phyloP scores from a whole-genome alignment of 1,284 basidiomycete species.

The Melampsora larici-populina region DNA sequence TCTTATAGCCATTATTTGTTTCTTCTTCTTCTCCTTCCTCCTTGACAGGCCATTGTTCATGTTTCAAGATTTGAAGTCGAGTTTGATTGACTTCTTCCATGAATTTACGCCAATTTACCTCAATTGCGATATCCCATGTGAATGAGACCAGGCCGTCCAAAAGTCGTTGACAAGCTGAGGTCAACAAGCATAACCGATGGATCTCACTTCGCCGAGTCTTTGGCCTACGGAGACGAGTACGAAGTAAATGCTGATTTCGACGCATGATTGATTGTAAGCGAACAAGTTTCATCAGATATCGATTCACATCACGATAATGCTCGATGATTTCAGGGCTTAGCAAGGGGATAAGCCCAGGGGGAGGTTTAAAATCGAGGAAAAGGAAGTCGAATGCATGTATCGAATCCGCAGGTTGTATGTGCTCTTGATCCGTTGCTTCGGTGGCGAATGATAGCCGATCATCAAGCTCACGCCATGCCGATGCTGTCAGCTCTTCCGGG shows the following conservation, averaged over 20 bases:
- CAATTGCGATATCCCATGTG: slow-evolving; percentile 37
- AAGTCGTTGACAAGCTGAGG: slow-evolving; percentile 21
- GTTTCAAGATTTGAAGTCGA: background rate
- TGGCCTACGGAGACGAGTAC: background rate
- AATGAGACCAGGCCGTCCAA: slow-evolving; percentile 32
- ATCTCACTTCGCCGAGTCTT: background rate
- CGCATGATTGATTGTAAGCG: slow-evolving; percentile 33
- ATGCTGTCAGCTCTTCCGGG: background rate
- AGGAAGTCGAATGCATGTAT: slow-evolving; percentile 37
- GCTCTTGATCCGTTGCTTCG: background rate
- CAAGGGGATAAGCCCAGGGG: slow-evolving; percentile 16
- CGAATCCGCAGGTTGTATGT: slow-evolving; percentile 21
- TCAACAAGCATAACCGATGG: background rate
- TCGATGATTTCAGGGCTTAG: slow-evolving; percentile 8
- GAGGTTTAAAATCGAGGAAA: slow-evolving; percentile 36
- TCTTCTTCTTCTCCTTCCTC: background rate
- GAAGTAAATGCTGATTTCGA: background rate
- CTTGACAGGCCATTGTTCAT: background rate
- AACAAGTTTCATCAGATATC: slow-evolving; percentile 37
- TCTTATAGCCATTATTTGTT: background rate
- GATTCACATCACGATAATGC: slow-evolving; percentile 27
- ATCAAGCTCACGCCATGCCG: slow-evolving; percentile 16
- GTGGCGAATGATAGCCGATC: slow-evolving; percentile 37
- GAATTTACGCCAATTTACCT: slow-evolving; percentile 22
- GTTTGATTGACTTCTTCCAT: slow-evolving; percentile 5